Percentiles rank a stretch among this genome's conserved stretches.
Conservation (phyloP, 345 rosid genomes). For the Citrus mangshanensis region DNA sequence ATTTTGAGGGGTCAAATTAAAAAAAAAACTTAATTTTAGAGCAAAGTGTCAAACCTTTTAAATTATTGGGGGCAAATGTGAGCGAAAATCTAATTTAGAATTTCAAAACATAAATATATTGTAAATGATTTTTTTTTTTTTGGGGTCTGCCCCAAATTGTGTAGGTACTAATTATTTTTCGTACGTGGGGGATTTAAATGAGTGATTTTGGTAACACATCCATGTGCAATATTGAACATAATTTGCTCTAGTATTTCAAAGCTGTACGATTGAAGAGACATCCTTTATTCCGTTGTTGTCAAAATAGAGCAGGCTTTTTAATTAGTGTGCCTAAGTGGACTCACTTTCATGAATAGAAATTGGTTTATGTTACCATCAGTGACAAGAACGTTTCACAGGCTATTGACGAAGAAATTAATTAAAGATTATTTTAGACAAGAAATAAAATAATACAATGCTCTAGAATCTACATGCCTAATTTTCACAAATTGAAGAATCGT, state of each 20-base stretch:
- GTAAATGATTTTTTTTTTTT: too few relatives aligned
- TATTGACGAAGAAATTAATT: neutral
- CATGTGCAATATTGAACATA: conserved; percentile 1
- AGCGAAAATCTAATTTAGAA: too few relatives aligned
- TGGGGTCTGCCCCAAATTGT: neutral
- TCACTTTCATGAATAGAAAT: neutral
- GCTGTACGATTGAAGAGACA: neutral
- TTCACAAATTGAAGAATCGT: neutral
- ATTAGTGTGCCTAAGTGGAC: neutral
- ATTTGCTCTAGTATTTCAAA: neutral
- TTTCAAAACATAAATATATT: too few relatives aligned
- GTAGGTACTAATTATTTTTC: too few relatives aligned
- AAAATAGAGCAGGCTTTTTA: neutral
- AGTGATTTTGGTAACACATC: neutral
- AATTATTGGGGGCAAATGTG: too few relatives aligned
- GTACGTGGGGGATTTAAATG: too few relatives aligned
- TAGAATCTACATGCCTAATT: too few relatives aligned
- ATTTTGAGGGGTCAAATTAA: too few relatives aligned
- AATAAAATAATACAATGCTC: too few relatives aligned
- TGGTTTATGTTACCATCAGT: conserved; percentile 5
- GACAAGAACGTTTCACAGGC: neutral
- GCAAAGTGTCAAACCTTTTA: too few relatives aligned
- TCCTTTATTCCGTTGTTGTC: neutral
- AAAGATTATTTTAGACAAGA: neutral
- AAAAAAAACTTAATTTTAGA: too few relatives aligned